Conservation (phyloP, 208 protist genomes). For the Trypanosoma platydactyli region DNA sequence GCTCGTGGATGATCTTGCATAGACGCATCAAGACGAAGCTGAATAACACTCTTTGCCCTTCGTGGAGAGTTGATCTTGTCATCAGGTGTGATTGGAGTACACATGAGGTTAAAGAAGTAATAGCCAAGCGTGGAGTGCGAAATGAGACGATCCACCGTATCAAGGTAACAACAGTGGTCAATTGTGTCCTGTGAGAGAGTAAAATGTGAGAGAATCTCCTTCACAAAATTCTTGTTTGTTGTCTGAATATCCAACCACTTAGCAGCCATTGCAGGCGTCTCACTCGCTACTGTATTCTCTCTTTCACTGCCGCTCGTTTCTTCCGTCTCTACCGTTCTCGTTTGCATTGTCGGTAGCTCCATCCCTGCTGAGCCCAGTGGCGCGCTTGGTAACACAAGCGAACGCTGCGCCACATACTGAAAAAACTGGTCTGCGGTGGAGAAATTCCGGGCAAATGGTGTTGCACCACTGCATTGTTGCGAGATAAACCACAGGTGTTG, state of each 20-base stretch:
- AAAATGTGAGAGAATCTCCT: constrained; percentile 56
- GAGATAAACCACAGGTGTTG: constrained; percentile 82
- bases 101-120: constrained; percentile 72
- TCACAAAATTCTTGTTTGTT: constrained; percentile 37
- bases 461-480: constrained; percentile 33
- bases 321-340: neutral
- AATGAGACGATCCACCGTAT: constrained; percentile 53
- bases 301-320: no score
- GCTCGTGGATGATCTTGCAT: constrained; percentile 40
- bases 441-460: constrained; percentile 69
- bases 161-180: constrained; percentile 67
- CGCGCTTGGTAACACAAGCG: constrained; percentile 36
- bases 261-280: neutral
- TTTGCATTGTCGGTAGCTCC: neutral
- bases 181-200: constrained; percentile 57
- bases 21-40: constrained; percentile 81
- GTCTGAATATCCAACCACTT: constrained; percentile 87
- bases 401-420: constrained; percentile 38
- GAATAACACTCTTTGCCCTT: constrained; percentile 64
- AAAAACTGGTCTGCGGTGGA: constrained; percentile 39
- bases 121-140: constrained; percentile 50
- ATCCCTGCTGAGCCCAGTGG: neutral
- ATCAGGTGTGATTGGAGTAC: constrained; percentile 49
- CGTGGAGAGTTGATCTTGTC: constrained; percentile 1
- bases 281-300: neutral